Evolutionary conservation across 2,329 filamentous ascomycete genomes (phyloP).

Genomic region (Colletotrichum sp.): DNA sequence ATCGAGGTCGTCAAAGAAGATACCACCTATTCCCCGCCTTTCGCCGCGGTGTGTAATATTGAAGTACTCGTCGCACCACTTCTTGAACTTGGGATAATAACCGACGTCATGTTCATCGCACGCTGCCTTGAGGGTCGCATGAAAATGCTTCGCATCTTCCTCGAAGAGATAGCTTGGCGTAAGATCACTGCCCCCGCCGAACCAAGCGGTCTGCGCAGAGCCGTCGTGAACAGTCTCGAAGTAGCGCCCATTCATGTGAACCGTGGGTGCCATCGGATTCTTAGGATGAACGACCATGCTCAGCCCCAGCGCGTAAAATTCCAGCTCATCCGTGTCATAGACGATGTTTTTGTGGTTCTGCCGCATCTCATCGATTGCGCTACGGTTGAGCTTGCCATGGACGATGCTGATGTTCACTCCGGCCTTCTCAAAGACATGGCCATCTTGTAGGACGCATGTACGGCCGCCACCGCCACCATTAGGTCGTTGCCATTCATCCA

Average conservation of each 20-base stretch:
- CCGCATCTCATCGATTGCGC: conserved; percentile 90
- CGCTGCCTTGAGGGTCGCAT: conserved; percentile 86
- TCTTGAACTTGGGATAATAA: conserved; percentile 94
- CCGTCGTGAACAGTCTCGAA: conserved; percentile 94
- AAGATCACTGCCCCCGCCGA: conserved; percentile 91
- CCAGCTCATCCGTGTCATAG: conserved; percentile 69
- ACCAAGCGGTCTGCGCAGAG: conserved; percentile 91
- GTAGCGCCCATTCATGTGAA: conserved; percentile 98
- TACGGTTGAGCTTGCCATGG: conserved; percentile 85
- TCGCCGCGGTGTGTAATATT: conserved; percentile 89
- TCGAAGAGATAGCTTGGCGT: conserved; percentile 95
- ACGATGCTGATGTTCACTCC: conserved; percentile 95
- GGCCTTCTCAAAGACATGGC: conserved; percentile 96
- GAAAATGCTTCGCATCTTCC: conserved; percentile 96
- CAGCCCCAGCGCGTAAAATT: conserved; percentile 95
- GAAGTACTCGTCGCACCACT: conserved; percentile 99
- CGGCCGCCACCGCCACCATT: conserved; percentile 92
- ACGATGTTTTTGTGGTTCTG: conserved; percentile 47
- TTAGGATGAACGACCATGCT: conserved; percentile 91
- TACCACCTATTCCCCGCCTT: conserved; percentile 86
- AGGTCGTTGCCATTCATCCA: conserved; percentile 85
- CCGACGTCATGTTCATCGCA: conserved; percentile 91
- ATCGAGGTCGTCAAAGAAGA: conserved; percentile 98
- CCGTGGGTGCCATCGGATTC: conserved; percentile 96
- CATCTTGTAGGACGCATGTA: conserved; percentile 92